Evolutionary conservation across 129 eudicot species (phyloP), one percentile per base, ranked within the genome.

Genomic region (Apium graveolens): DNA sequence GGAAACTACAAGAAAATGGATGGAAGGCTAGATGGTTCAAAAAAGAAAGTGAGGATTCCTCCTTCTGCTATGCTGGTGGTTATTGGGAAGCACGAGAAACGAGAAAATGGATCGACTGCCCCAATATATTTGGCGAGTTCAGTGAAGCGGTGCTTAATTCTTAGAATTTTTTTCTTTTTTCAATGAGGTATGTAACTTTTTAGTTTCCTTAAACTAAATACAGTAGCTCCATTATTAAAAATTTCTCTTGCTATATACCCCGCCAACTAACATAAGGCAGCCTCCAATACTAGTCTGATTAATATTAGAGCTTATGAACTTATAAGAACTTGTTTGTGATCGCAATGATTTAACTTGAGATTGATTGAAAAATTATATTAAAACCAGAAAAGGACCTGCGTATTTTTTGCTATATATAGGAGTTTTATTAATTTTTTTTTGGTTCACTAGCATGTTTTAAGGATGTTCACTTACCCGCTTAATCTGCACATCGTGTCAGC

Each of bases 1-100:
- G 95, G 76, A 93, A 93, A 74, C 57, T 93, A 81, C 98, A 93
- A 89, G 96, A 90, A 80, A 82, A 89, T 43, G 98, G 98, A 38
- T 93, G 98, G 98, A 89, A 83, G 77, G 92, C 98, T 14, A 84
- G 90, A 80, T 93, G 98, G 97, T 93, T 93, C 78, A 46, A 79
- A 63, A 86, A 83, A 78, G 97, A 87, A 2, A 82, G 88, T 20
- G 90, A 89, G 71, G 83, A 91, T 21, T 89, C 97, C 57, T 75
- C 95, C 34, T 93, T 82, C 57, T 84, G 81, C 31, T 93, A 91
- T 78, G 70, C 70, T 16, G 98, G 98, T 48, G 98, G 98, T 44
- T 93, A 93, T 76, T 93, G 97, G 98, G 97, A 93, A 85, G 84
- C 86, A 34, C 87, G 97, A 60, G 91, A 89, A 63, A 84, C 80